phyloP scores from a whole-genome alignment of 768 basidiomycete species.

The Calocybe gangraenosa region DNA sequence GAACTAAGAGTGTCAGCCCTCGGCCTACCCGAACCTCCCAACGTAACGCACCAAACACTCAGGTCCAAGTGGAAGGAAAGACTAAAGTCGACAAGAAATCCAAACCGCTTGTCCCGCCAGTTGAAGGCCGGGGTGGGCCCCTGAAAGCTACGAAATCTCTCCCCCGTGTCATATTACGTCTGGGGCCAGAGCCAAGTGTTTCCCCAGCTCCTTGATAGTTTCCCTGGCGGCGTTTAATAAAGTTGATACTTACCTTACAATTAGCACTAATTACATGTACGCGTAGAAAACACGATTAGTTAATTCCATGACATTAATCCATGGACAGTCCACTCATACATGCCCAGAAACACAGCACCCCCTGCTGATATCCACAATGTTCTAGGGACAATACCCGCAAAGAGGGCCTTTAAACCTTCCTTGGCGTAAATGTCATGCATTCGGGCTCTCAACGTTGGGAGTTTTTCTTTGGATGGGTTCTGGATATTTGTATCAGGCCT shows the following conservation, averaged over 20 bases:
- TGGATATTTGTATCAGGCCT: no score
- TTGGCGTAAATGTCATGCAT: conserved; percentile 59
- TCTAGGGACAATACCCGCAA: conserved; percentile 84
- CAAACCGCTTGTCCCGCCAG: conserved; percentile 11
- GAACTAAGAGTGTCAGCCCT: conserved; percentile 11
- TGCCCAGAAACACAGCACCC: conserved; percentile 95
- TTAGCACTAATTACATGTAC: no score
- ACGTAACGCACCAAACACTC: background rate
- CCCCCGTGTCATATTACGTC: conserved; percentile 28
- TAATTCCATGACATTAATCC: conserved; percentile 30
- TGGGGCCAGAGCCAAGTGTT: conserved; percentile 24
- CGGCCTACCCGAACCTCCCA: conserved; percentile 6
- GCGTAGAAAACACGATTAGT: background rate
- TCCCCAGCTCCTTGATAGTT: background rate
- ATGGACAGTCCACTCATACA: conserved; percentile 80
- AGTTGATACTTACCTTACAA: no score
- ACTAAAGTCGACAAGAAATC: conserved; percentile 6
- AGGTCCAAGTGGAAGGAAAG: background rate
- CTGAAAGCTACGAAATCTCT: conserved; percentile 38
- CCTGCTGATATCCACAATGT: conserved; percentile 97
- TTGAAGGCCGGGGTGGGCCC: conserved; percentile 20
- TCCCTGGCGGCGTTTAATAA: background rate
- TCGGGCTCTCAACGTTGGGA: conserved; percentile 54
- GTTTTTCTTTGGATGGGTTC: conserved; percentile 43
- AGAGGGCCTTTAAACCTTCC: conserved; percentile 77